A percentile compares a stretch with the other conserved stretches of the same genome.
phyloP scores from a whole-genome alignment of 2,329 filamentous ascomycete species.

The Grosmannia huntii region DNA sequence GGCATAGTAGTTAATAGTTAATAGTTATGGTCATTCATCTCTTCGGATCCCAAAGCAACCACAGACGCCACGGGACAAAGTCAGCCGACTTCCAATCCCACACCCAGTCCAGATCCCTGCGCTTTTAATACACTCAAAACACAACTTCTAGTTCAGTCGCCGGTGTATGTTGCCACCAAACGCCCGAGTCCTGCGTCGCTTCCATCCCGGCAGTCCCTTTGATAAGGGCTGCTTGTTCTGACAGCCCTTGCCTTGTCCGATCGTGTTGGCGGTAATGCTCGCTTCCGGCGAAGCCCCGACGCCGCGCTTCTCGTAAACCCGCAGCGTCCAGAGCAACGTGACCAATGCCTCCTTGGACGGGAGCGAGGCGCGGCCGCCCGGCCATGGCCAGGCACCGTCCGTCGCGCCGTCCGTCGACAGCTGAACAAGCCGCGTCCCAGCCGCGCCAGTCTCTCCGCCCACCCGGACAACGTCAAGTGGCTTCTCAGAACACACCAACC shows the following conservation, averaged over 20 bases:
- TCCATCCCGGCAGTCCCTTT: neutral
- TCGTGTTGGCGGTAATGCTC: neutral
- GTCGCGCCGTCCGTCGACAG: slow-evolving; percentile 19
- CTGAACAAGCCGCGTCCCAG: slow-evolving; percentile 12
- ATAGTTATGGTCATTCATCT: neutral
- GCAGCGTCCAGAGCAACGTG: slow-evolving; percentile 33
- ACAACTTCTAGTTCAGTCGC: neutral
- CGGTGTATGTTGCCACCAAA: neutral
- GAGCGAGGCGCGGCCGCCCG: slow-evolving; percentile 18
- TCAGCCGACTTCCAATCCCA: neutral
- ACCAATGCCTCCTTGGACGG: slow-evolving; percentile 36
- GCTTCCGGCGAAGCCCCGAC: neutral
- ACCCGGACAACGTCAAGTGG: slow-evolving; percentile 28
- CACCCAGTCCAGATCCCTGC: neutral
- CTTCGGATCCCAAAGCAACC: neutral
- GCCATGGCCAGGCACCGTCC: slow-evolving; percentile 15
- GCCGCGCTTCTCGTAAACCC: slow-evolving; percentile 20
- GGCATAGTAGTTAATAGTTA: no score
- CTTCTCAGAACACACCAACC: slow-evolving; percentile 51
- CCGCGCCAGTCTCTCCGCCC: slow-evolving; percentile 22
- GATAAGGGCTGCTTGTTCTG: neutral
- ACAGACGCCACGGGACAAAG: neutral
- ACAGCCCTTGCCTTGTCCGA: neutral
- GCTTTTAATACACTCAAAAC: neutral
- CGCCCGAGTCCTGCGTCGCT: neutral